phyloP scores from a whole-genome alignment of 2,329 filamentous ascomycete species.

The Colletotrichum tabaci region DNA sequence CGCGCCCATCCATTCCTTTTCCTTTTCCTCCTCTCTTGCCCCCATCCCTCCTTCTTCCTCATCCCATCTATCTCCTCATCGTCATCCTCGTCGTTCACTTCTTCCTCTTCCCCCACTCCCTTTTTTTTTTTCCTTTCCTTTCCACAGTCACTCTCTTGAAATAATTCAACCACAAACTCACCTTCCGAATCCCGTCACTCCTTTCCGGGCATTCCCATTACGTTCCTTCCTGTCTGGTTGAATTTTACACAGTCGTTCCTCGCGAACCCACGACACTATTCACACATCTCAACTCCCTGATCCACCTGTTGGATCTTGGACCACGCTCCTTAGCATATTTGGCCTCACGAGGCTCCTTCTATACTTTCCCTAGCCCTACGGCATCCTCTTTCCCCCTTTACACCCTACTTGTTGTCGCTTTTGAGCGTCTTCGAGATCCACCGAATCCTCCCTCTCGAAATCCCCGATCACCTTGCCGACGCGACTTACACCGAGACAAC shows the following conservation, averaged over 20 bases:
- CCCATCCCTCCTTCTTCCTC: slow-evolving; percentile 52
- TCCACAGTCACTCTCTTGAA: slow-evolving; percentile 67
- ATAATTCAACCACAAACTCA: slow-evolving; percentile 53
- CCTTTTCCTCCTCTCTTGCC: slow-evolving; percentile 47
- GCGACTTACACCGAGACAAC: slow-evolving; percentile 37
- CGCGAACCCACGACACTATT: slow-evolving; percentile 41
- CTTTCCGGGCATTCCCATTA: slow-evolving; percentile 63
- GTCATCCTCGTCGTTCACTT: slow-evolving; percentile 53
- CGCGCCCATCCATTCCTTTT: slow-evolving; percentile 46
- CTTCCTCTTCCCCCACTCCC: slow-evolving; percentile 55
- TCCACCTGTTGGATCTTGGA: slow-evolving; percentile 44
- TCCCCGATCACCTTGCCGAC: slow-evolving; percentile 37
- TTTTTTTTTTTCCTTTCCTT: slow-evolving; percentile 57
- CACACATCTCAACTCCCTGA: slow-evolving; percentile 41
- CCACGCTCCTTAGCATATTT: slow-evolving; percentile 46
- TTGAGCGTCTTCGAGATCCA: slow-evolving; percentile 9
- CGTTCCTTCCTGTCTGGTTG: slow-evolving; percentile 54
- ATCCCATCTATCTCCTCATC: slow-evolving; percentile 51
- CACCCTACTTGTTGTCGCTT: slow-evolving; percentile 1
- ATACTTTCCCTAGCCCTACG: slow-evolving; percentile 34
- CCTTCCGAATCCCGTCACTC: slow-evolving; percentile 64
- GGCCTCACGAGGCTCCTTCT: slow-evolving; percentile 41
- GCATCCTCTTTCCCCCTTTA: slow-evolving; percentile 12
- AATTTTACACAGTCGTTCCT: slow-evolving; percentile 45
- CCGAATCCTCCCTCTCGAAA: slow-evolving; percentile 19